Evolutionary conservation across 805 yeast genomes (phyloP).

Genomic region (Starmerella floricola): DNA sequence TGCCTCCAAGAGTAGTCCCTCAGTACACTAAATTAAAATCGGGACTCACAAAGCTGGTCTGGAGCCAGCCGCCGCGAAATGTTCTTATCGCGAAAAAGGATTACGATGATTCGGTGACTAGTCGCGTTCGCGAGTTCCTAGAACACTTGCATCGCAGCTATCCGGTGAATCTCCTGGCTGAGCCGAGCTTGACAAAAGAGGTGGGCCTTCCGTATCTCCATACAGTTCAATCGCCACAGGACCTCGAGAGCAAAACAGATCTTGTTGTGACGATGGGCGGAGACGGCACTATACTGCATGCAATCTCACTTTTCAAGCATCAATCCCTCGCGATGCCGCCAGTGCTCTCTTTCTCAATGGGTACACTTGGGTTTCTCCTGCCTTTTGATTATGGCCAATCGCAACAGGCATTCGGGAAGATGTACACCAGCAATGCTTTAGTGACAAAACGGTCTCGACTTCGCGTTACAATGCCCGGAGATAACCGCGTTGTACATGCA

Average conservation of each 20-base stretch:
- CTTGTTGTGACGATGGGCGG: slow-evolving; percentile 85
- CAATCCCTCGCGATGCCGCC: slow-evolving; percentile 59
- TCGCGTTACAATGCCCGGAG: slow-evolving; percentile 11
- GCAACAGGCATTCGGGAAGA: slow-evolving; percentile 47
- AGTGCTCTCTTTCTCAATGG: slow-evolving; percentile 73
- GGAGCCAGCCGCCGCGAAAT: slow-evolving; percentile 66
- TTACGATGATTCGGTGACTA: slow-evolving; percentile 50
- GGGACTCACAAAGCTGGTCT: slow-evolving; percentile 33
- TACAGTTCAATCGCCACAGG: slow-evolving; percentile 43
- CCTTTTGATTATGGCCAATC: slow-evolving; percentile 71
- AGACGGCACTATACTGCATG: slow-evolving; percentile 83
- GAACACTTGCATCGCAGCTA: slow-evolving; percentile 46
- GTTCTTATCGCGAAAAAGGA: slow-evolving; percentile 78
- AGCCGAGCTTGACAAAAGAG: slow-evolving; percentile 63
- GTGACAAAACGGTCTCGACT: slow-evolving; percentile 68
- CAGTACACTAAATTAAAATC: slow-evolving; percentile 5
- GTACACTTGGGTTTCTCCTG: slow-evolving; percentile 77
- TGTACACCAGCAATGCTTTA: slow-evolving; percentile 54
- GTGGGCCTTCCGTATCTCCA: slow-evolving; percentile 27
- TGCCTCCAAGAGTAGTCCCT: slow-evolving; percentile 19
- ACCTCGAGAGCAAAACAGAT: slow-evolving; percentile 48
- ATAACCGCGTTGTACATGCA: slow-evolving; percentile 45
- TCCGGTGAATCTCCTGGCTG: slow-evolving; percentile 63
- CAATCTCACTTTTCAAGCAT: slow-evolving; percentile 64
- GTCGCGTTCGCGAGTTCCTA: slow-evolving; percentile 56